Percentiles rank a stretch among this genome's conserved stretches.
Evolutionary conservation across 306 rosid genomes (phyloP).

Genomic region (Coriaria nepalensis): DNA sequence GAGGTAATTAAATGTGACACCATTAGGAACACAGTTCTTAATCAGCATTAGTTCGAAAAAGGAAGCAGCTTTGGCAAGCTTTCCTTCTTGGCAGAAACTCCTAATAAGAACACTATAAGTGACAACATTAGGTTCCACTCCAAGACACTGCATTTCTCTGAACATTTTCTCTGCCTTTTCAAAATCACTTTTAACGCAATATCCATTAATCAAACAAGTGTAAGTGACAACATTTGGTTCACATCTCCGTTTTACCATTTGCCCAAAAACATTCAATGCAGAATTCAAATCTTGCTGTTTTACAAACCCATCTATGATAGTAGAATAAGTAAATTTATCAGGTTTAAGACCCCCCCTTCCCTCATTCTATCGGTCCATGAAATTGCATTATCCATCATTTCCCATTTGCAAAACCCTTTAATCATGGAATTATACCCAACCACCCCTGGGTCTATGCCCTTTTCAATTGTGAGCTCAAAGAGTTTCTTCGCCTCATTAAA

Average conservation of each 20-base stretch:
- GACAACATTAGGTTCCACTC: conserved; percentile 66
- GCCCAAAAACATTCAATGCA: conserved; percentile 50
- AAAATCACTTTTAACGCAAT: conserved; percentile 40
- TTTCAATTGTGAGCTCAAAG: conserved; percentile 30
- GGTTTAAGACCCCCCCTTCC: conserved; percentile 26
- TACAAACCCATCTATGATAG: conserved; percentile 65
- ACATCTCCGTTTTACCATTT: conserved; percentile 49
- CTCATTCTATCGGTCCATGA: conserved; percentile 40
- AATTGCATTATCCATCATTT: conserved; percentile 54
- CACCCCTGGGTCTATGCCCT: conserved; percentile 45
- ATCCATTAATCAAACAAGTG: conserved; percentile 66
- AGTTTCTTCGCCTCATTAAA: conserved; percentile 51
- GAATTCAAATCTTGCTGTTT: conserved; percentile 43
- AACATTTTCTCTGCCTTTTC: conserved; percentile 45
- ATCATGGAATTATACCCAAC: conserved; percentile 79
- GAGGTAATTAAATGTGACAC: conserved; percentile 53
- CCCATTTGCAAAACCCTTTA: conserved; percentile 72
- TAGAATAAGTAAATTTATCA: conserved; percentile 63
- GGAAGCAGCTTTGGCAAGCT: conserved; percentile 46
- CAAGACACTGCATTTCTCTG: conserved; percentile 39
- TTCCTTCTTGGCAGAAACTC: conserved; percentile 46
- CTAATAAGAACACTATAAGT: conserved; percentile 65
- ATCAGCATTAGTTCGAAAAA: conserved; percentile 63
- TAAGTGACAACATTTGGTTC: conserved; percentile 64
- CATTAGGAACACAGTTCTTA: conserved; percentile 56